A percentile compares a stretch with the other conserved stretches of the same genome.
Evolutionary conservation across 208 protist species (phyloP).

Genomic region (Tritrichomonas musculus): DNA sequence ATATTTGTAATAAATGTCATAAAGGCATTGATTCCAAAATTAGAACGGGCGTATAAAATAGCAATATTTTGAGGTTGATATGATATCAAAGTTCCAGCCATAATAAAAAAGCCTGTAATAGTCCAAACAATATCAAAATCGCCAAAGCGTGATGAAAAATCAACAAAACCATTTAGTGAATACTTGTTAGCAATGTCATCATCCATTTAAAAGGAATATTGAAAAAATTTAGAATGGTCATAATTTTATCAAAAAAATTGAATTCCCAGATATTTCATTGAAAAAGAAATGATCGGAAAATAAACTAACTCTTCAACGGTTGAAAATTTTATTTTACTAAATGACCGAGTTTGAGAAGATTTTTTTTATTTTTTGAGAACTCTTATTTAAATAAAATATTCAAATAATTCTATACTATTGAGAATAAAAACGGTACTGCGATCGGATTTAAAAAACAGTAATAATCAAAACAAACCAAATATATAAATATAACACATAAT

Average conservation of each 20-base stretch:
- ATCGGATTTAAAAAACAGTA: too few relatives aligned
- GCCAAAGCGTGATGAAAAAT: not conserved
- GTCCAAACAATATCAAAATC: not conserved
- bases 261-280: too few relatives aligned
- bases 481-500: too few relatives aligned
- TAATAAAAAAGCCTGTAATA: not conserved
- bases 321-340: too few relatives aligned
- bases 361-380: too few relatives aligned
- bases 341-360: too few relatives aligned
- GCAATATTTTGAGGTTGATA: not conserved
- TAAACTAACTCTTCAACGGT: too few relatives aligned
- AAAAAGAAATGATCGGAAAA: too few relatives aligned
- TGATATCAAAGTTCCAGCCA: not conserved
- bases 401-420: too few relatives aligned
- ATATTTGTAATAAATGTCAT: not conserved
- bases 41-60: not conserved
- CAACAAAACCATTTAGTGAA: conserved; percentile 9
- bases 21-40: not conserved
- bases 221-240: not conserved
- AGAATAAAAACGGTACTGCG: too few relatives aligned
- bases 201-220: not conserved
- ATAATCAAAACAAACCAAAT: too few relatives aligned
- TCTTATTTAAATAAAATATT: too few relatives aligned
- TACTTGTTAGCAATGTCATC: not conserved
- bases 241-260: not conserved